phyloP scores from a whole-genome alignment of 805 yeast genomes.

The Crinitomyces ghanaensis region DNA sequence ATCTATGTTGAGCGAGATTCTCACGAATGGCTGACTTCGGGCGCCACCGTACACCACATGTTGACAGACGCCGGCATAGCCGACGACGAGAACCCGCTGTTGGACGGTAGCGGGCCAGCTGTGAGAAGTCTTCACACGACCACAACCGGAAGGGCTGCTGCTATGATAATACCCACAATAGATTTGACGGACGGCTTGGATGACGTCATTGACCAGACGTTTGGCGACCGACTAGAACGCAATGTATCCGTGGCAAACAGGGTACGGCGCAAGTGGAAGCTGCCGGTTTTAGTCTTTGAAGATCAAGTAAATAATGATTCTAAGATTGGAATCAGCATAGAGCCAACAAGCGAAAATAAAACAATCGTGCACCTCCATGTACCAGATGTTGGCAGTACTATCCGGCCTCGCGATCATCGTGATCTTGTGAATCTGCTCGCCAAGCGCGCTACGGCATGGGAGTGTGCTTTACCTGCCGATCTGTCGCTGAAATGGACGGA shows the following conservation, averaged over 20 bases:
- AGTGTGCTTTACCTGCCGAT: too few species aligned
- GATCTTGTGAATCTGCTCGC: too few species aligned
- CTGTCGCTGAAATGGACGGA: too few species aligned
- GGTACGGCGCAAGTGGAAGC: background rate
- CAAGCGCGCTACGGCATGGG: too few species aligned
- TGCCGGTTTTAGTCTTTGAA: background rate
- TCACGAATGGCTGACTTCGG: constrained; percentile 14
- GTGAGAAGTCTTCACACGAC: background rate
- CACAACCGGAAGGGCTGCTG: background rate
- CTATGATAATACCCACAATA: background rate
- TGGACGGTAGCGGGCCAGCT: constrained; percentile 2
- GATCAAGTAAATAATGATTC: background rate
- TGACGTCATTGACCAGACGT: background rate
- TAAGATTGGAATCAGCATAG: constrained; percentile 11
- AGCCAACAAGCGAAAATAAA: constrained; percentile 1
- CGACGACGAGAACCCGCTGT: constrained; percentile 6
- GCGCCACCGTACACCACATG: constrained; percentile 10
- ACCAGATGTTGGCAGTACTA: constrained; percentile 6
- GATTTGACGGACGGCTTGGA: constrained; percentile 10
- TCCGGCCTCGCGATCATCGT: background rate
- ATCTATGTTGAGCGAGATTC: constrained; percentile 13
- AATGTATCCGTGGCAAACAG: too few species aligned
- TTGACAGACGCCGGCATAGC: constrained; percentile 5
- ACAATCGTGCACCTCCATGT: constrained; percentile 10
- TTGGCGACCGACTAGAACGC: background rate